Evolutionary conservation across 176 grass and related monocot genomes (phyloP).

Genomic region (Puccinellia tenuiflora): DNA sequence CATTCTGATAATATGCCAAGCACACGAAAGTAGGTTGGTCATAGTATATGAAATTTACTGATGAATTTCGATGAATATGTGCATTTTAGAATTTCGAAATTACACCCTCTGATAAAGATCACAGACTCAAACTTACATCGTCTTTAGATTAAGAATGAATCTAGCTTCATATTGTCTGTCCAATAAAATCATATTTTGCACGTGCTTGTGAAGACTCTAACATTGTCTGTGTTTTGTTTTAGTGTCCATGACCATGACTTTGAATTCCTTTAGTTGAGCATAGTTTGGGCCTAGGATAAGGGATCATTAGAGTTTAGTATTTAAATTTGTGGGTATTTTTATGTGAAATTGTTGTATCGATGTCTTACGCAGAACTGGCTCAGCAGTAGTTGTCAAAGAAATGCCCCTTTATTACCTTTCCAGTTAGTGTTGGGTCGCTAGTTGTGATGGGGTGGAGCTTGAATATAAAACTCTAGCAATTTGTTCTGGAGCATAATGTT

Average conservation of each 20-base stretch:
- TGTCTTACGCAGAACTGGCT: neutral
- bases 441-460: neutral
- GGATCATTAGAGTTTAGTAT: neutral
- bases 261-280: neutral
- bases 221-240: neutral
- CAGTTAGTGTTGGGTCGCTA: neutral
- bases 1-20: neutral
- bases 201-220: neutral
- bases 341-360: neutral
- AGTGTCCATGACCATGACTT: neutral
- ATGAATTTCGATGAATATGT: neutral
- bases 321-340: neutral
- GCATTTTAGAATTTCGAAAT: neutral
- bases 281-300: neutral
- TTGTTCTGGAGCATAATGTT: neutral
- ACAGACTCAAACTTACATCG: neutral
- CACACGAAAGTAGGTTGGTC: neutral
- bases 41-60: neutral
- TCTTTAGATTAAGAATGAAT: neutral
- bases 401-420: neutral
- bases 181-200: neutral
- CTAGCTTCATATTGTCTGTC: neutral
- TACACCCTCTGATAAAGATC: neutral
- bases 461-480: neutral
- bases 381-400: neutral